Evolutionary conservation across 129 eudicot species (phyloP), one percentile per base, ranked within the genome.

Genomic region (Pulicaria dysenterica): DNA sequence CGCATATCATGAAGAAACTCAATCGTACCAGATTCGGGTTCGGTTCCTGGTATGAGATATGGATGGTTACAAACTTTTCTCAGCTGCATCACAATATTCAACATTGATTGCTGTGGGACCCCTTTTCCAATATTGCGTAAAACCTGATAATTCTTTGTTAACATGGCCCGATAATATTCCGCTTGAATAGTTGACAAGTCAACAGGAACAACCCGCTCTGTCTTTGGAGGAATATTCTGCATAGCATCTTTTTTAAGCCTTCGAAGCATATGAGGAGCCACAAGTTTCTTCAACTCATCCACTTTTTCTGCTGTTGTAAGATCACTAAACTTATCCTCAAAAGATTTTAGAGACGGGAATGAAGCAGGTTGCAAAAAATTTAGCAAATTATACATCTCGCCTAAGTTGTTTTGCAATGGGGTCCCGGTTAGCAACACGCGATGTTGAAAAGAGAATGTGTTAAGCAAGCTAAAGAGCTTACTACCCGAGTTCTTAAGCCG

Each of bases 1-100:
- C 99, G 82, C 99, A 95, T 95, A 59, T 95, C 99, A 39, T 95
- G 99, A 77, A 95, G 96, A 60, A 90, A 95, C 60, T 95, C 96
- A 3, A 83, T 15, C 0, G 99, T 57, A 8, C 96, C 97, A 3
- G 94, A 74, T 55, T 90, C 99, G 12, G 99, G 99, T 74, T 95
- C 99, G 49, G 99, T 90, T n/a, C 99, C 99, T 1, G 86, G 94
- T 44, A 95, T 95, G 34, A 95, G 88, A 80, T 95, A 95, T 8
- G 99, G 99, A 75, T 95, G 99, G 78, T 95, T 95, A 69, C 99
- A 95, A 65, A 90, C 96, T 51, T 95, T 95, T 75, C 97, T 86
- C 72, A 95, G 64, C 75, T 95, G 97, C 97, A 90, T 90, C 36
- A 95, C 99, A 31, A 95, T 90, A 60, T 95, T 95, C 70, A 95